Percentiles rank a stretch among this genome's conserved stretches.
Conservation (phyloP, 2,329 filamentous ascomycete species). For the Lizonia empirigonia region DNA sequence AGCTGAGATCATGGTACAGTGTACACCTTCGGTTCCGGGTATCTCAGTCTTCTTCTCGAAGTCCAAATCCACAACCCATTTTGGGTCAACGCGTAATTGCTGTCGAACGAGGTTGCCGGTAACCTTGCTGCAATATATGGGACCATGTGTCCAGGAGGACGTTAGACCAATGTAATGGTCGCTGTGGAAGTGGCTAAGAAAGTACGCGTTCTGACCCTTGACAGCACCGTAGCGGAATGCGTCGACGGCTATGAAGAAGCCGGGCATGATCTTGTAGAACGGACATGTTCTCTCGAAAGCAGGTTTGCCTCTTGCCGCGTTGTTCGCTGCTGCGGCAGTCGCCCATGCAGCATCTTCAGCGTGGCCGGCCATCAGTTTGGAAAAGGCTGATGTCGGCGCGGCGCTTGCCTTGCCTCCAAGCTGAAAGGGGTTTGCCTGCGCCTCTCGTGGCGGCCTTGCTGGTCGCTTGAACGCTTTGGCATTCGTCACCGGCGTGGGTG, state of each 20-base stretch:
- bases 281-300: conserved; percentile 90
- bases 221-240: conserved; percentile 95
- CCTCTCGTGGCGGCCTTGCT: conserved; percentile 71
- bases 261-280: conserved; percentile 98
- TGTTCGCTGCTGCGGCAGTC: conserved; percentile 78
- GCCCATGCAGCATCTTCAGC: conserved; percentile 92
- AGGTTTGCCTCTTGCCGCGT: conserved; percentile 78
- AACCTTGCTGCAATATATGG: conserved; percentile 94
- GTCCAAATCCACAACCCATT: conserved; percentile 83
- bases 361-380: conserved; percentile 89
- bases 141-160: conserved; percentile 86
- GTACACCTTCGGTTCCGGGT: conserved; percentile 79
- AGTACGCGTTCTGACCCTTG: conserved; percentile 90
- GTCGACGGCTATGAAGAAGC: conserved; percentile 90
- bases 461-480: conserved; percentile 69
- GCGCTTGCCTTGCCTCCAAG: conserved; percentile 50
- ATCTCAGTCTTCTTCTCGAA: conserved; percentile 83
- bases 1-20: conserved; percentile 91
- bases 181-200: conserved; percentile 96
- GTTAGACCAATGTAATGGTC: conserved; percentile 95
- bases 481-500: conserved; percentile 20
- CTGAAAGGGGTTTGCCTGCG: conserved; percentile 78
- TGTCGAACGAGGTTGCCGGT: conserved; percentile 88
- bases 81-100: conserved; percentile 82
- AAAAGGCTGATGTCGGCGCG: conserved; percentile 72